Percentiles rank a stretch among this genome's conserved stretches.
Evolutionary conservation across 768 basidiomycete genomes (phyloP).

Genomic region (Leccinum pellstonianum): DNA sequence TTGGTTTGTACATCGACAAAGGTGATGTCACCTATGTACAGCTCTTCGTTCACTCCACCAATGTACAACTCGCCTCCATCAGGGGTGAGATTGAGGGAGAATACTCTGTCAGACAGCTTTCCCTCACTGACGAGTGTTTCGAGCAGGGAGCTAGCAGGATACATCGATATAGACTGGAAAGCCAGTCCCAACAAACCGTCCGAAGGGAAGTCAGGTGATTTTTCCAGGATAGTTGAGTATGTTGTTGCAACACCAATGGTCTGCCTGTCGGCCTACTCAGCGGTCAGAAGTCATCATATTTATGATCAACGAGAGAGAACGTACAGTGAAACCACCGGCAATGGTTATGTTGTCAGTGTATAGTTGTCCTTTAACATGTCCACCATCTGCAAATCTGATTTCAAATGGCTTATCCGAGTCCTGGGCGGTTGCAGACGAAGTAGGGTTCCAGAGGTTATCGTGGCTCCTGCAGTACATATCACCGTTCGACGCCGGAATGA

Average conservation of each 20-base stretch:
- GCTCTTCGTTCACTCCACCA: neutral
- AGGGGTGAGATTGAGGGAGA: neutral
- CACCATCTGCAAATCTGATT: neutral
- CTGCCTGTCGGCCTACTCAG: neutral
- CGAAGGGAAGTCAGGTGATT: too few species aligned
- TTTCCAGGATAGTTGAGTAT: neutral
- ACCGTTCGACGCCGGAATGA: neutral
- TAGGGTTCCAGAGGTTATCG: neutral
- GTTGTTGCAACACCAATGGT: neutral
- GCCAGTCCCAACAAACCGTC: too few species aligned
- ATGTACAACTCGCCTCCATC: neutral
- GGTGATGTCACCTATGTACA: neutral
- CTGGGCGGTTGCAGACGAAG: neutral
- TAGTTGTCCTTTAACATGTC: neutral
- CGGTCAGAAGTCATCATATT: neutral
- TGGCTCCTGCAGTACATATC: neutral
- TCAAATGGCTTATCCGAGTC: neutral
- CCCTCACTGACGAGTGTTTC: neutral
- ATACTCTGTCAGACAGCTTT: neutral
- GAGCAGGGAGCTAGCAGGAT: neutral
- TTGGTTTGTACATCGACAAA: neutral
- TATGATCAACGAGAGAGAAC: neutral
- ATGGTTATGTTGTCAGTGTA: neutral
- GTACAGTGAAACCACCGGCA: neutral
- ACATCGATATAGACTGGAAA: neutral